Base-by-base conservation (phyloP, 2,329 filamentous ascomycete genomes). In the Lojkania enalia region DNA sequence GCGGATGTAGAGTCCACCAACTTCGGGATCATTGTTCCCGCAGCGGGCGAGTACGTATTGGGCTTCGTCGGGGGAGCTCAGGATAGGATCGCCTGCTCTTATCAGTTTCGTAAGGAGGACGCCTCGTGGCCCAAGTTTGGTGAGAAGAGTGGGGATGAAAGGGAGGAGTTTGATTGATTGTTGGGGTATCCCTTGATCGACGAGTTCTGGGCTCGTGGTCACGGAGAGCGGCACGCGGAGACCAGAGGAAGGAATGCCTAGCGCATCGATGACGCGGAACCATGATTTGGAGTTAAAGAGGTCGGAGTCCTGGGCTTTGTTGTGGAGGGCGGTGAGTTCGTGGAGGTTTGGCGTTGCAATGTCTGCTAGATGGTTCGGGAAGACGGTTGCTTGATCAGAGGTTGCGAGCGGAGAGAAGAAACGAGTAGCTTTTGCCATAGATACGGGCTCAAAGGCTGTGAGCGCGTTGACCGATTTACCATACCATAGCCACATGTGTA, bases 361-460 rank as follows among this genome's bases (percentile, higher is more conserved):
- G 65, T 88, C 81, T 51, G 94, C 74, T n/a, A 79, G 76, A 6
- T 86, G 71, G 15, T 71, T 66, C 1, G 81, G 90, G 73, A 76
- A 92, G 47, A 79, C 70, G 55, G 88, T 95, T 11, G 83, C 86
- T 2, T 88, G 94, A 61, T 59, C 87, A 20, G 86, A 96, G 19
- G 12, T 46, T 18, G 57, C 42, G 6, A 42, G 35, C 49, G 51
- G 15, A 13, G 67, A 64, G 71, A 94, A 95, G 4, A 91, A 75
- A 6, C 83, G 78, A 35, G 79, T 75, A 3, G 88, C 82, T 74
- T 97, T 99, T 47, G 82, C 83, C 1, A 81, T 83, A 1, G 89
- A 95, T 5, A 97, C 94, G 1, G 94, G 92, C 70, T 97, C 94
- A 61, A 92, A 95, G 11, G 87, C 87, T 4, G 91, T 78, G 15